Conservation (phyloP, 2,329 filamentous ascomycete genomes). For the Diaporthe vexans region DNA sequence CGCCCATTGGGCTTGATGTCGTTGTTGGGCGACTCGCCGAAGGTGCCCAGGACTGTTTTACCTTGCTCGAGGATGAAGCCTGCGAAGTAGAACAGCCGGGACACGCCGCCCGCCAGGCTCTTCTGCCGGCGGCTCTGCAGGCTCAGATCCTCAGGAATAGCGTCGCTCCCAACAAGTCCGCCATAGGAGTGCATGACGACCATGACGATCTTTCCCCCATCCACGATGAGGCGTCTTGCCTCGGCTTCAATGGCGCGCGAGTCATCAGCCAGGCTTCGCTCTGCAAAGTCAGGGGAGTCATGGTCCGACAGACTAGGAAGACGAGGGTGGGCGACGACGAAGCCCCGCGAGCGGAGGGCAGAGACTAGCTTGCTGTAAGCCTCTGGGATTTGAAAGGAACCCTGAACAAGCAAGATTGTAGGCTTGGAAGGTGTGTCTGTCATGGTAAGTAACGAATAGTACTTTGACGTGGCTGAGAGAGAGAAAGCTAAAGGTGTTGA, state of each 20-base stretch:
- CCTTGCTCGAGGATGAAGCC: constrained; percentile 44
- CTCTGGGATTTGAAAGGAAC: constrained; percentile 16
- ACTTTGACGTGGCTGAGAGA: not conserved
- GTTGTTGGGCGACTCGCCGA: constrained; percentile 1
- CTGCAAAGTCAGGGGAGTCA: not conserved
- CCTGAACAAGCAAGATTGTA: constrained; percentile 19
- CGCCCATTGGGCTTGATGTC: constrained; percentile 38
- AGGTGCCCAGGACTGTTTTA: constrained; percentile 41
- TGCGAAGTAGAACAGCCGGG: constrained; percentile 43
- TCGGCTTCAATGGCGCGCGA: not conserved
- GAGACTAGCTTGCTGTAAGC: constrained; percentile 13
- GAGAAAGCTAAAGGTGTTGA: not conserved
- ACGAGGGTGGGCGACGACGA: constrained; percentile 22
- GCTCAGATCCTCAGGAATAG: constrained; percentile 41
- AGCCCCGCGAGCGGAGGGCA: constrained; percentile 7
- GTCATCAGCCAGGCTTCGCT: constrained; percentile 12
- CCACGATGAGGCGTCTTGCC: constrained; percentile 35
- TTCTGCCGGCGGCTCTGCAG: constrained; percentile 35
- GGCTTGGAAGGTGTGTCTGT: not conserved
- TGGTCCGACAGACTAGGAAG: constrained; percentile 19
- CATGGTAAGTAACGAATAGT: not conserved
- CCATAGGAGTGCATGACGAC: constrained; percentile 48
- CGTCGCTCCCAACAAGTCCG: constrained; percentile 46
- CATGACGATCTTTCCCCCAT: constrained; percentile 42
- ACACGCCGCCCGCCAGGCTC: constrained; percentile 42